Evolutionary conservation across 306 rosid genomes (phyloP).

Genomic region (Pyrus bretschneideri): DNA sequence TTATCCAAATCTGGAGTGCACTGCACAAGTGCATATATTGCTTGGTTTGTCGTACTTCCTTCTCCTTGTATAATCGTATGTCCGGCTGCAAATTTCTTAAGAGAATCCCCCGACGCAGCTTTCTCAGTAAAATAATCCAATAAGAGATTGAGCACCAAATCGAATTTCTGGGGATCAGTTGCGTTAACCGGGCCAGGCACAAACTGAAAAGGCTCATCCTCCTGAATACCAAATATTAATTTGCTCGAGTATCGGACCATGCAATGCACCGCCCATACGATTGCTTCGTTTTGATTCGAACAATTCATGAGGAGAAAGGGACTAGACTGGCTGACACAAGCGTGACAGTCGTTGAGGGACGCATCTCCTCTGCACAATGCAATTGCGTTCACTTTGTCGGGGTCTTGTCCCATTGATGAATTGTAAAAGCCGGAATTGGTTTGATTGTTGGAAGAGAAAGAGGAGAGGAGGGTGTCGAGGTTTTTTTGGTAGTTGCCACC

Average conservation of each 20-base stretch:
- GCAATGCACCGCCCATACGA: constrained; percentile 5
- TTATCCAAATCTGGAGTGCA: constrained; percentile 1
- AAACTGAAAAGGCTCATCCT: neutral
- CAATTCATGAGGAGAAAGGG: neutral
- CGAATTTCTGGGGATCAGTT: neutral
- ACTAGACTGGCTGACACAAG: constrained; percentile 7
- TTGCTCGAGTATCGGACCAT: constrained; percentile 11
- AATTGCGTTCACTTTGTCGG: constrained; percentile 15
- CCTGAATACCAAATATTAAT: neutral
- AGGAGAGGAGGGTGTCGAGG: constrained; percentile 6
- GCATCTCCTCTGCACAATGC: constrained; percentile 23
- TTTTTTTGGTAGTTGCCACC: constrained; percentile 5
- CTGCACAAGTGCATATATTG: neutral
- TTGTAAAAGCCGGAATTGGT: constrained; percentile 2
- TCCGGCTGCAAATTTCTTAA: neutral
- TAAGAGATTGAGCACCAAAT: neutral
- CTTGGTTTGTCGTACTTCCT: neutral
- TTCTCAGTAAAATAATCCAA: neutral
- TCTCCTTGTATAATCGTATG: neutral
- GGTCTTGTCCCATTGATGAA: constrained; percentile 1
- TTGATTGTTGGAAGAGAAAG: neutral
- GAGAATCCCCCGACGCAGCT: neutral
- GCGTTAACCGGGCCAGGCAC: neutral
- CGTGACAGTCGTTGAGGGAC: neutral
- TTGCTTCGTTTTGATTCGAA: constrained; percentile 6